Evolutionary conservation across 208 protist species (phyloP), one percentile per base, ranked within the genome.

Genomic region (Leishmania gerbilli): DNA sequence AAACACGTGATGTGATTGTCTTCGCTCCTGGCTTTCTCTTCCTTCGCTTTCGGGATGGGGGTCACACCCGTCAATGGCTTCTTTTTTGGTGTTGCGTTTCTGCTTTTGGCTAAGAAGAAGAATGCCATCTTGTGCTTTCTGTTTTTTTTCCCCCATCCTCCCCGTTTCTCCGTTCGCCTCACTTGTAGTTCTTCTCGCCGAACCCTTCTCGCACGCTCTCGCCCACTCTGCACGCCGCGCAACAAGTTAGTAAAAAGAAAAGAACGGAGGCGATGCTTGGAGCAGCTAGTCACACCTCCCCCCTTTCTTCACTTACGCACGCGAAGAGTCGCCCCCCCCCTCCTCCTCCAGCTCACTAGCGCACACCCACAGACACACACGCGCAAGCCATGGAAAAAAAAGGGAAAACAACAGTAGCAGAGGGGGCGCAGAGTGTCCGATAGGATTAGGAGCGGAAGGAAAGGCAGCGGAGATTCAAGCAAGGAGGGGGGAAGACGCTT

Each of bases 191-290:
- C 78, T 71, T 82, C 24, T 60, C 67, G 4, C 79, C 64, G 55
- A 71, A 71, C 56, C 69, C 15, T 79, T 80, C 76, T 53, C 53
- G 13, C 1, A 71, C n/a, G 21, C 19, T 60, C 37, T 76, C 71
- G 3, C 1, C 27, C 2, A 62, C 56, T 13, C 27, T 62, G 24
- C 56, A n/a, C 24, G 24, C 56, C 11, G 56, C 56, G 56, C 9
- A 62, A 0, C 21, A 24, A 62, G 6, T 11, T n/a, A 11, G 8
- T n/a, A 0, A 21, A 65, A n/a, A 37, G n/a, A 37, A 65, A 34
- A n/a, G 60, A 17, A 11, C 1, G 51, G 51, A 55, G 17, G 19
- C 15, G 17, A 55, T 55, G 5, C 56, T n/a, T 62, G 13, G n/a
- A 37, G 60, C 60, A 9, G 60, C 11, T 65, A 37, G 56, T 24